Conservation (phyloP, 2,329 filamentous ascomycete genomes). For the Cytospora mali region DNA sequence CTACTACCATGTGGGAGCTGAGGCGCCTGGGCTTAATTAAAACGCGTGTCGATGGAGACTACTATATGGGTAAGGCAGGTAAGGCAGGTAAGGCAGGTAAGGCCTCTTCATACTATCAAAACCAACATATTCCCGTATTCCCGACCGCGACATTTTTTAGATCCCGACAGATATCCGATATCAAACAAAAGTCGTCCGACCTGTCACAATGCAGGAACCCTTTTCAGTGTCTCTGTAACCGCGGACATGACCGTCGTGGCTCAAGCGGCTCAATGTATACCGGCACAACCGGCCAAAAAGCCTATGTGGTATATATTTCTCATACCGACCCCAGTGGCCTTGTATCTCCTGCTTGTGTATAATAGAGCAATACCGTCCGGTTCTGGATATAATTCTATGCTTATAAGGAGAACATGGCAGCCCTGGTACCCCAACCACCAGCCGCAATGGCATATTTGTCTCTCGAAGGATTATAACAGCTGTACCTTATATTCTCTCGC, state of each 20-base stretch:
- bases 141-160: too few species aligned
- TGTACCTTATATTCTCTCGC: too few species aligned
- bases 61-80: too few species aligned
- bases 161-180: neutral
- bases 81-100: too few species aligned
- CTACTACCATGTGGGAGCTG: too few species aligned
- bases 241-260: neutral
- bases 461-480: too few species aligned
- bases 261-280: neutral
- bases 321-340: too few species aligned
- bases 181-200: neutral
- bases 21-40: too few species aligned
- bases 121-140: neutral
- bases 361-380: neutral
- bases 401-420: neutral
- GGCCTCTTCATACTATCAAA: too few species aligned
- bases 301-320: neutral
- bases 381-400: neutral
- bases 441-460: too few species aligned
- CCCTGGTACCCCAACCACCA: too few species aligned
- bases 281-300: neutral
- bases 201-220: neutral
- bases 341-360: neutral
- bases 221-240: neutral
- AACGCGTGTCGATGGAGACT: too few species aligned